Evolutionary conservation across 345 rosid species (phyloP).

Genomic region (Eucalyptus regnans): DNA sequence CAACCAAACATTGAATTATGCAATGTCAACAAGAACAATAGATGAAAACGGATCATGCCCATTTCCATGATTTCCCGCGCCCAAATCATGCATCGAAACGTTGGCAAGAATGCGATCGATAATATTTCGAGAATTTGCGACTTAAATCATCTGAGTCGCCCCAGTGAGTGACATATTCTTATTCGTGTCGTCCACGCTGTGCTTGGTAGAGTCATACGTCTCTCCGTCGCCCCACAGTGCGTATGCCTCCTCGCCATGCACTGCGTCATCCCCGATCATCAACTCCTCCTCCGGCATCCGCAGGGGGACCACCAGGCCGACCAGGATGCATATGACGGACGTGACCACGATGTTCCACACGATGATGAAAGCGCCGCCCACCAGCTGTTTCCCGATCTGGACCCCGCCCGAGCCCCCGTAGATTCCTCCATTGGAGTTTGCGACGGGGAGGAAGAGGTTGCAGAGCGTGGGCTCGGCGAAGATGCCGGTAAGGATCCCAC

Average conservation of each 20-base stretch:
- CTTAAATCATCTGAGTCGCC: neutral
- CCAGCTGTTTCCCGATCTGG: constrained; percentile 3
- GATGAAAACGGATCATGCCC: neutral
- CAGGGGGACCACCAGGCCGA: constrained; percentile 2
- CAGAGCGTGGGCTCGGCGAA: constrained; percentile 5
- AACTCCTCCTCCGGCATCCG: constrained; percentile 7
- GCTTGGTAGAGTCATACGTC: neutral
- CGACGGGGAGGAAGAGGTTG: neutral
- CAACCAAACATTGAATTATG: neutral
- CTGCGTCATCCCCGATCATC: constrained; percentile 3
- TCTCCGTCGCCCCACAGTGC: constrained; percentile 11
- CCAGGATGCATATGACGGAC: neutral
- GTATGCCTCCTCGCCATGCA: constrained; percentile 6
- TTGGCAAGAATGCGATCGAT: neutral
- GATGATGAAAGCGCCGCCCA: neutral
- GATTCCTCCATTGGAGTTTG: constrained; percentile 1
- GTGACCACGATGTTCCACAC: constrained; percentile 4
- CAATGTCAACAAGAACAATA: neutral
- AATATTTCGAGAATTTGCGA: fast-evolving
- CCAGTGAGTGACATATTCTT: neutral
- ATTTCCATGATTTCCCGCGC: neutral
- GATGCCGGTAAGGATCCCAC: constrained; percentile 5
- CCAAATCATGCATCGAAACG: neutral
- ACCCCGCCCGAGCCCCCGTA: constrained; percentile 3
- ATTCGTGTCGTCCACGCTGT: neutral